These are phyloP conservation scores for Saturnispora serradocipensis DNA, from an alignment of 805 yeast genomes.

Conservation along the genomic window DNA sequence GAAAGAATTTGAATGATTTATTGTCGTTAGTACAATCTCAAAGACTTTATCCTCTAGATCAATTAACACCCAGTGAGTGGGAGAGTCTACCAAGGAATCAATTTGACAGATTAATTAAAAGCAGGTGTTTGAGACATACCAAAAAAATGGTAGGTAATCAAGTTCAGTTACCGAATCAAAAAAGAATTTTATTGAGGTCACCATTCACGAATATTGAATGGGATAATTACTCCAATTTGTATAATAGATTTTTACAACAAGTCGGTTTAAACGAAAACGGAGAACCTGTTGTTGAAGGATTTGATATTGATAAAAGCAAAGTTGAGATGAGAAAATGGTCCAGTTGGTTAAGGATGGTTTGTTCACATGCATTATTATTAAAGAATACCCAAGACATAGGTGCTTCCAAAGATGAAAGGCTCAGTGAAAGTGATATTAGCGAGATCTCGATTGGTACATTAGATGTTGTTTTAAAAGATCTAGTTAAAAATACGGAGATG, in stretches of 20 bases:
- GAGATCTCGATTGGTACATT: constrained; percentile 37
- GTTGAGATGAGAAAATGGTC: constrained; percentile 61
- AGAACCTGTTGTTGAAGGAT: constrained; percentile 38
- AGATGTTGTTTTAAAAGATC: constrained; percentile 56
- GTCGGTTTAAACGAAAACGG: constrained; percentile 48
- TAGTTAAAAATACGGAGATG: constrained; percentile 49
- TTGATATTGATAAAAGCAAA: constrained; percentile 39
- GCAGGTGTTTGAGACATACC: constrained; percentile 66
- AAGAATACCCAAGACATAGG: constrained; percentile 4
- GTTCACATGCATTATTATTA: constrained; percentile 63
- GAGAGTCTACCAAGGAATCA: constrained; percentile 25
- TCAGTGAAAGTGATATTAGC: constrained; percentile 4
- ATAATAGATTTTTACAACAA: constrained; percentile 46
- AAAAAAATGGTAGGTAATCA: constrained; percentile 75
- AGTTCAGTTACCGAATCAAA: constrained; percentile 71
- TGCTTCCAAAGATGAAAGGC: constrained; percentile 6
- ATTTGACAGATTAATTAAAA: constrained; percentile 43
- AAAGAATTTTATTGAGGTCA: constrained; percentile 54
- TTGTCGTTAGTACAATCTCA: constrained; percentile 63
- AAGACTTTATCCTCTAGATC: constrained; percentile 54
- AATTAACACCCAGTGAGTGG: constrained; percentile 23
- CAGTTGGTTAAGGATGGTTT: constrained; percentile 58
- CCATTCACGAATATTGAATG: constrained; percentile 80
- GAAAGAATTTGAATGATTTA: constrained; percentile 55
- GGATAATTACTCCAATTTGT: constrained; percentile 63